Evolutionary conservation across 2,329 filamentous ascomycete genomes (phyloP), one percentile per base, ranked within the genome.

Genomic region (Alternaria alternata): DNA sequence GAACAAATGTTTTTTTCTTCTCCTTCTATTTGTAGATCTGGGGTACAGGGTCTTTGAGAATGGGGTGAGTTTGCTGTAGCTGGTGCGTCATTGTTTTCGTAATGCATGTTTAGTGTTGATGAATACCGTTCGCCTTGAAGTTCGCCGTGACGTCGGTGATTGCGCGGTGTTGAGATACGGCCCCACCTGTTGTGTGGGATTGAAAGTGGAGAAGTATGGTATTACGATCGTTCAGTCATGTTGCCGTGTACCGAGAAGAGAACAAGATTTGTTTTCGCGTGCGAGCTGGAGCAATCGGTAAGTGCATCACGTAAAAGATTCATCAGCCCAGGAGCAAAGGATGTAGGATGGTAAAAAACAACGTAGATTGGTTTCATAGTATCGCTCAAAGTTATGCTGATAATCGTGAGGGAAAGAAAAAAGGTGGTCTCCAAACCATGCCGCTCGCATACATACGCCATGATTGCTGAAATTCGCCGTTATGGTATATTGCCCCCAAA

Each of bases 141-240:
- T 42, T 49, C 46, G 46, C 46, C n/a, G 32, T 49, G 46, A 49
- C 46, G 46, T 38, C 46, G 46, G 46, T 49, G 46, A 49, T 49
- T 49, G 32, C 46, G 32, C 46, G 32, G 32, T 49, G 20, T 49
- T 49, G 12, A 16, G 30, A 9, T 48, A 36, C 46, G 12, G 46
- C 46, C 46, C 46, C 46, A 48, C 46, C 4, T 4, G 18, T 24
- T 36, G 28, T 5, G n/a, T 39, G 7, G 38, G 18, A 41, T 42
- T 42, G 39, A 42, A 49, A 49, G 46, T 36, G 46, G 46, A 49
- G 20, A 49, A 26, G 20, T 16, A n/a, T 48, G 30, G 30, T 36
- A 48, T 48, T 48, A 11, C 46, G 46, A 36, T 36, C 30, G 12
- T 24, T 22, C 18, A 34, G 4, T 36, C 9, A 18, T 36, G 46